Evolutionary conservation across 176 grass and related monocot species (phyloP).

Genomic region (Musa acuminata): DNA sequence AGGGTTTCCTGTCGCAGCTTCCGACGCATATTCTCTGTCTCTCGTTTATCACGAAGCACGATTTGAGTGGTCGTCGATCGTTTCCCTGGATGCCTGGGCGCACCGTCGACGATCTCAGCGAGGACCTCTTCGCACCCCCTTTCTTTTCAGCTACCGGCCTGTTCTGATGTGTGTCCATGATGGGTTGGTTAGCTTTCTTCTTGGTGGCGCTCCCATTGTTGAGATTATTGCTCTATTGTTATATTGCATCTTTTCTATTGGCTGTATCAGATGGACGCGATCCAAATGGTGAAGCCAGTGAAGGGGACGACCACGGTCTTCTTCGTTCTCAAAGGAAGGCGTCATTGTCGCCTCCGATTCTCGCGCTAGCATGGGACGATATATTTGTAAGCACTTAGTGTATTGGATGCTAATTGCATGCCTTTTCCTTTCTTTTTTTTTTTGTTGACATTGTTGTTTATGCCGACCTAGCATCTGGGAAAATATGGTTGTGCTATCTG

Average conservation of each 20-base stretch:
- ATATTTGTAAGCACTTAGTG: constrained; percentile 55
- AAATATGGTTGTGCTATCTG: too few species aligned
- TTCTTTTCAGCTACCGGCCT: neutral
- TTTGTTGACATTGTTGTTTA: too few species aligned
- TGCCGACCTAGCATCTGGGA: too few species aligned
- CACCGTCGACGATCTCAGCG: neutral
- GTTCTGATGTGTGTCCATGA: neutral
- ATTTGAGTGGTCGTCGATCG: neutral
- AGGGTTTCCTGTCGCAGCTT: neutral
- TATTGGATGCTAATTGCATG: neutral
- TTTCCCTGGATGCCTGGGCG: neutral
- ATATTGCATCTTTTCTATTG: neutral
- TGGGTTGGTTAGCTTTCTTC: neutral
- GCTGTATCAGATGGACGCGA: constrained; percentile 43
- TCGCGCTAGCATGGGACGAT: constrained; percentile 86
- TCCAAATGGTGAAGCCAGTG: constrained; percentile 46
- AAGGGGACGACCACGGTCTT: constrained; percentile 82
- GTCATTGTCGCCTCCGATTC: constrained; percentile 93
- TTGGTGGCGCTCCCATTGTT: neutral
- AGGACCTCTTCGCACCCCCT: neutral
- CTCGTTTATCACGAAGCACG: neutral
- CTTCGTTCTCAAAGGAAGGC: constrained; percentile 75
- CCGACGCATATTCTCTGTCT: too few species aligned
- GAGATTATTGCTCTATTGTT: neutral
- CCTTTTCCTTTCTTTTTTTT: too few species aligned